These are phyloP conservation scores for Tetrastigma voinierianum DNA, from an alignment of 164 flowering plant genomes.

Conservation along the genomic window DNA sequence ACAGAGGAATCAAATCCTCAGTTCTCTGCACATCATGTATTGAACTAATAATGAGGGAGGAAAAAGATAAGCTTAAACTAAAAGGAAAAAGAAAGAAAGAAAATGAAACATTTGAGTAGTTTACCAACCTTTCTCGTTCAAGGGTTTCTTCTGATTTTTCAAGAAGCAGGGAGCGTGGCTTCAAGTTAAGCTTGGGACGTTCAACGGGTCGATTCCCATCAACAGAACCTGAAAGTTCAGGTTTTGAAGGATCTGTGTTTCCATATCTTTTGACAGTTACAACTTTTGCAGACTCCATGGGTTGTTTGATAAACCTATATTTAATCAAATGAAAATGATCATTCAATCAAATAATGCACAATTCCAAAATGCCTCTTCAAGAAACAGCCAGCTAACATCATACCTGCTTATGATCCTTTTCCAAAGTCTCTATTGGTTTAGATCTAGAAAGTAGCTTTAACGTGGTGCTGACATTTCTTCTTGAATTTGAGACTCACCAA, in stretches of 20 bases:
- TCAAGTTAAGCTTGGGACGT: constrained; percentile 13
- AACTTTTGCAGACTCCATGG: background rate
- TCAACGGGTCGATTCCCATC: constrained; percentile 2
- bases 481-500: background rate
- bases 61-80: no score
- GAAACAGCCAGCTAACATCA: background rate
- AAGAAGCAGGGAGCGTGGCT: constrained; percentile 12
- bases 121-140: constrained; percentile 9
- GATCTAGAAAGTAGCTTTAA: constrained; percentile 1
- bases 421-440: constrained; percentile 2
- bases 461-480: background rate
- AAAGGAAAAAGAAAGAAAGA: no score
- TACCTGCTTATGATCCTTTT: background rate
- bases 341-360: background rate
- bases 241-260: background rate
- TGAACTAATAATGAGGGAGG: no score
- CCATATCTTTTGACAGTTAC: no score
- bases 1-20: no score
- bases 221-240: background rate
- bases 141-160: constrained; percentile 2
- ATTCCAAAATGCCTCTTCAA: background rate
- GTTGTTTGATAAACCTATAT: background rate
- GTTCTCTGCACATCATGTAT: no score
- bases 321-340: background rate
- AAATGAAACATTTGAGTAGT: background rate